Base-by-base conservation (phyloP, 257 asterid genomes). In the Nemophila menziesii region DNA sequence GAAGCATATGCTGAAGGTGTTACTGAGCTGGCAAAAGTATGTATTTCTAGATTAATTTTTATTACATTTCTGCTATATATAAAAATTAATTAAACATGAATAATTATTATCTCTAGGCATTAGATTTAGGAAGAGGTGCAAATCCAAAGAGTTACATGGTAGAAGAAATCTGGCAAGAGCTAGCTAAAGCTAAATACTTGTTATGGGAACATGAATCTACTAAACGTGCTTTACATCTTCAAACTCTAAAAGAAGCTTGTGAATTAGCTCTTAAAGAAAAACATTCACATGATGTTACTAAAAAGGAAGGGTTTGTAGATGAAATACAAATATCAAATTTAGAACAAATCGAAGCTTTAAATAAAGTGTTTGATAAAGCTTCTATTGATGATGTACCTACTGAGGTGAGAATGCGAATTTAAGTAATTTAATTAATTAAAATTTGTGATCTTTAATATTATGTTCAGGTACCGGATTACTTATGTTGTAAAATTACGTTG, bases 111-210 rank as follows among this genome's bases (percentile, higher is more conserved):
- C 5, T 41, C 9, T 56, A 84, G 98, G 93, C 98, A 14, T 61
- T 80, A 75, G 92, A 89, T 71, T 84, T 78, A 41, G 93, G 85
- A 52, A 72, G 77, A 48, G 80, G 71, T 43, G 80, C 79, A 17
- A 47, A 70, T 43, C 85, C 93, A 22, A 64, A 70, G 40, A 75
- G 93, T 16, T 74, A 72, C 65, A 78, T 84, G 96, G 85, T 84
- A 46, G 96, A 84, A 65, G 94, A 89, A 60, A 84, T 84, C 37
- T 89, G 96, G 96, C 85, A 61, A 62, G 96, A 74, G 67, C 93
- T 89, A 44, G 86, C 95, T 27, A 80, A 51, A 57, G 98, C 94
- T 40, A 81, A 73, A 70, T 89, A 89, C 65, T 49, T 78, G 43
- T 45, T 41, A 34, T 89, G 98, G 98, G 95, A 89, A 54, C 51